Evolutionary conservation across 2,329 filamentous ascomycete species (phyloP).

Genomic region (Trichoderma polysporum): DNA sequence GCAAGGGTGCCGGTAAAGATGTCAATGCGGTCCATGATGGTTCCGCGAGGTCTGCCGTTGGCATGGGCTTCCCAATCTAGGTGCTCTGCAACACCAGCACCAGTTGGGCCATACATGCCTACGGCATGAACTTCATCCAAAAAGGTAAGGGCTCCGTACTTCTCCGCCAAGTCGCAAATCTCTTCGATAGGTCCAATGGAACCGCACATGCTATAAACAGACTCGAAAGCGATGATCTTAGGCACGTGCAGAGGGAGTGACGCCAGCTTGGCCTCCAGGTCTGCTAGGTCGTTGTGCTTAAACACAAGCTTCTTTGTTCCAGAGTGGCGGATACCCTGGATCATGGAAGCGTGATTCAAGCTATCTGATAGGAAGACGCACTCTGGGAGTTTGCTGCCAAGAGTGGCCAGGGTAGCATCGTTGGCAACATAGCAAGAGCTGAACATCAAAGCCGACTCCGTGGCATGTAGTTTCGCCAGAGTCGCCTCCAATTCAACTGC

Average conservation of each 20-base stretch:
- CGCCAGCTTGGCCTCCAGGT: slow-evolving; percentile 89
- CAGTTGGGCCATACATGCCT: slow-evolving; percentile 96
- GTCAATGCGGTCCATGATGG: slow-evolving; percentile 92
- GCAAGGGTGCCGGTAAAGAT: slow-evolving; percentile 97
- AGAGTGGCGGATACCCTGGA: slow-evolving; percentile 96
- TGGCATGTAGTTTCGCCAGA: slow-evolving; percentile 83
- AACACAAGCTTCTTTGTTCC: slow-evolving; percentile 97
- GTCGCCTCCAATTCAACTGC: slow-evolving; percentile 80
- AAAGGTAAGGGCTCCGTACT: slow-evolving; percentile 97
- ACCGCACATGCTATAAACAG: slow-evolving; percentile 99
- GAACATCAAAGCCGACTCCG: slow-evolving; percentile 91
- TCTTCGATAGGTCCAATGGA: slow-evolving; percentile 93
- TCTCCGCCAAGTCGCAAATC: slow-evolving; percentile 94
- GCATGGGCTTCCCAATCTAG: slow-evolving; percentile 88
- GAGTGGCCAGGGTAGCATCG: slow-evolving; percentile 90
- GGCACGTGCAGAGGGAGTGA: slow-evolving; percentile 80
- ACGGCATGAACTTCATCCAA: slow-evolving; percentile 98
- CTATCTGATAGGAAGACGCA: slow-evolving; percentile 98
- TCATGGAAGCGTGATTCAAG: slow-evolving; percentile 98
- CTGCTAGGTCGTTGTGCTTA: slow-evolving; percentile 95
- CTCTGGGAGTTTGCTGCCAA: slow-evolving; percentile 94
- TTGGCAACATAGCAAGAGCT: slow-evolving; percentile 98
- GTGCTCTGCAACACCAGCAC: slow-evolving; percentile 95
- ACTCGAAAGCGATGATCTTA: slow-evolving; percentile 99
- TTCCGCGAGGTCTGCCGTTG: slow-evolving; percentile 71